Evolutionary conservation across 1,284 basidiomycete species (phyloP), one percentile per base, ranked within the genome.

Genomic region (Flammula alnicola): DNA sequence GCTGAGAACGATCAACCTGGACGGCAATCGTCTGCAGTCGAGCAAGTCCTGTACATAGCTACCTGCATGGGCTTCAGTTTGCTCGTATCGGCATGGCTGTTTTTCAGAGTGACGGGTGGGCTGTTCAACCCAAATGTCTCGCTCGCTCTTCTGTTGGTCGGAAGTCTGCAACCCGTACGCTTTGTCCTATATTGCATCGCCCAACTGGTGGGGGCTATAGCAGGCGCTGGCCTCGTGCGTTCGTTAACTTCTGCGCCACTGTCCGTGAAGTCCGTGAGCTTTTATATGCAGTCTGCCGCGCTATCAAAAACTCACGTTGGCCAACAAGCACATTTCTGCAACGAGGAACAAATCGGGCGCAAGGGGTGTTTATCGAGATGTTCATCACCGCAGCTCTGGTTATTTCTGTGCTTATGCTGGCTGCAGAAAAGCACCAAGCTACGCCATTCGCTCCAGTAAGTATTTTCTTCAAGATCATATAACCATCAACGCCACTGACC

Each of bases 341-440:
- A 2, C 56, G 63, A 14, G 75, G 74, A 1, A 68, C 78, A 39
- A 83, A 76, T 62, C 53, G 64, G 2, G 74, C 78, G 2, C 80
- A 85, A 64, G 85, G 76, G 5, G 74, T 88, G 4, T 88, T 88
- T 67, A 86, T 88, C 58, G 85, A 88, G 64, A 83, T 86, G 79
- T 87, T 89, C 66, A 78, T 81, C 53, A 88, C 85, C 3, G 68
- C 77, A 3, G 68, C 74, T n/a, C 72, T 87, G 29, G 77, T 81
- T 22, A 63, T 83, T n/a, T 69, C 83, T 5, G 79, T 85, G 12
- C 75, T 86, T 54, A 85, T 85, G 84, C 65, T 88, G 17, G 83
- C 85, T 12, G 82, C 80, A 20, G 85, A 84, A 65, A 84, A 90
- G 69, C 85, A 87, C 61, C 70, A 74, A 19, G 73, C 79, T 0